Conservation (phyloP, 805 yeast genomes). For the Zygosaccharomyces lentus region DNA sequence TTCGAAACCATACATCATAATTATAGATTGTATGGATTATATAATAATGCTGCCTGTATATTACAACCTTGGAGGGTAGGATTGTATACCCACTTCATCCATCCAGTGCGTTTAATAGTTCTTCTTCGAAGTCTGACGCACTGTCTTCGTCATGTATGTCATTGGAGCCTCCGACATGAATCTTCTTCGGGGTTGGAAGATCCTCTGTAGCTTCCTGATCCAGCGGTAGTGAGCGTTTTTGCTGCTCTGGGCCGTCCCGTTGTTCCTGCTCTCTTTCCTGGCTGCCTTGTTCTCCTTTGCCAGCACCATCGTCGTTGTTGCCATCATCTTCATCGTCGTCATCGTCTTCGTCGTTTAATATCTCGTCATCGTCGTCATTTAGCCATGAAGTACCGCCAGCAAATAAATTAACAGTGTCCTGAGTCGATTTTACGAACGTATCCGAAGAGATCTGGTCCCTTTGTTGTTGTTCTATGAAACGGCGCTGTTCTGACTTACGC, state of each 20-base stretch:
- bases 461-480: slow-evolving; percentile 10
- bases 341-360: slow-evolving; percentile 28
- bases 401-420: slow-evolving; percentile 22
- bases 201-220: slow-evolving; percentile 2
- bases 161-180: slow-evolving; percentile 8
- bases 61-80: not conserved
- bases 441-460: slow-evolving; percentile 22
- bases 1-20: not conserved
- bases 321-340: slow-evolving; percentile 26
- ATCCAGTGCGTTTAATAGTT: slow-evolving; percentile 30
- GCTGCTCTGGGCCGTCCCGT: not conserved
- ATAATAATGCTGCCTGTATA: slow-evolving; percentile 5
- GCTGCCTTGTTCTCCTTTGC: slow-evolving; percentile 11
- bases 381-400: slow-evolving; percentile 34
- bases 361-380: slow-evolving; percentile 30
- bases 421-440: slow-evolving; percentile 13
- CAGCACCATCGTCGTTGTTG: slow-evolving; percentile 19
- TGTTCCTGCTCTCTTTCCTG: not conserved
- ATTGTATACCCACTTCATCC: slow-evolving; percentile 3
- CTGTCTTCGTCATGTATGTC: slow-evolving; percentile 16
- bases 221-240: not conserved
- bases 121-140: slow-evolving; percentile 32
- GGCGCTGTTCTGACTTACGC: slow-evolving; percentile 31
- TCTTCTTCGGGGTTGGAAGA: slow-evolving; percentile 4
- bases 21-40: not conserved